These are phyloP conservation scores for Ceratocystis alfenasii DNA, from an alignment of 2,329 filamentous ascomycete genomes.

Conservation along the genomic window DNA sequence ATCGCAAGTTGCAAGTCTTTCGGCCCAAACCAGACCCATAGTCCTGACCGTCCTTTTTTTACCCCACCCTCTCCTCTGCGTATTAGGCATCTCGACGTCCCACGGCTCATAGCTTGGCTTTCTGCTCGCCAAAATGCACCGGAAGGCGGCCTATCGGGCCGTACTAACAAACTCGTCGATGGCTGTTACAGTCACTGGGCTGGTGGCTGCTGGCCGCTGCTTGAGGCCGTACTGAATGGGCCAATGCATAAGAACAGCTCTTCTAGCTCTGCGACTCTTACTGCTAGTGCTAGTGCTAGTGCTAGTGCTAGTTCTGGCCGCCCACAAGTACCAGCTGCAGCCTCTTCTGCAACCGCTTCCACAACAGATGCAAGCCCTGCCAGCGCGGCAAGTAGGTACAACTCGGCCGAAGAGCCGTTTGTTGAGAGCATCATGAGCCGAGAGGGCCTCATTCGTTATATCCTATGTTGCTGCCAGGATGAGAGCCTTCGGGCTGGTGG, in stretches of 20 bases:
- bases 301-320: neutral
- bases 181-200: conserved; percentile 99
- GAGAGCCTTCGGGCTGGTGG: conserved; percentile 41
- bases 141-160: conserved; percentile 83
- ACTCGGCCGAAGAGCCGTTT: conserved; percentile 25
- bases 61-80: neutral
- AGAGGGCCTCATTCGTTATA: conserved; percentile 77
- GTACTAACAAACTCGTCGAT: conserved; percentile 95
- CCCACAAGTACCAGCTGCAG: conserved; percentile 15
- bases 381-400: neutral
- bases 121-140: conserved; percentile 79
- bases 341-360: conserved; percentile 10
- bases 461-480: conserved; percentile 78
- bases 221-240: conserved; percentile 64
- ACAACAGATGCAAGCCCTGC: neutral
- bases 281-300: neutral
- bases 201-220: conserved; percentile 82
- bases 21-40: neutral
- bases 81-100: conserved; percentile 60
- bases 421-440: conserved; percentile 57
- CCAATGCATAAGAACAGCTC: conserved; percentile 27
- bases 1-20: neutral
- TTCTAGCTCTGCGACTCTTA: neutral
- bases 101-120: conserved; percentile 71
- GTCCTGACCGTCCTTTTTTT: neutral